A percentile compares a stretch with the other conserved stretches of the same genome.
These are phyloP conservation scores for Stephanodiscus minutulus DNA, from an alignment of 108 stramenopile genomes.

Conservation along the genomic window DNA sequence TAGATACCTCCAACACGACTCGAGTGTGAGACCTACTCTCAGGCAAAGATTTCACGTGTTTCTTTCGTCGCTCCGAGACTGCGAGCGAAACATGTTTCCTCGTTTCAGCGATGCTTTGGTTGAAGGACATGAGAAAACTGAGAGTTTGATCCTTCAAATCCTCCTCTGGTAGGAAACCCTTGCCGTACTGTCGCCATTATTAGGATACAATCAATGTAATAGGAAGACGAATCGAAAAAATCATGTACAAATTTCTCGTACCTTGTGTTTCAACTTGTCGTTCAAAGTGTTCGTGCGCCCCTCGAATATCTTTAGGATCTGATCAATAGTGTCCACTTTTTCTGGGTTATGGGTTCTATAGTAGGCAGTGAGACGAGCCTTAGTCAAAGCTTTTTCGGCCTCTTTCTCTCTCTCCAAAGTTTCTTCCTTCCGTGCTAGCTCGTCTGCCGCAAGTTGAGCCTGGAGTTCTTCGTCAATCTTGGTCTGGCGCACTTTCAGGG, in stretches of 20 bases:
- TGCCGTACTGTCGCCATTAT: constrained; percentile 52
- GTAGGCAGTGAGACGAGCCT: constrained; percentile 77
- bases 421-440: constrained; percentile 63
- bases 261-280: constrained; percentile 71
- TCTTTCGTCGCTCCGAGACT: constrained; percentile 42
- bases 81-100: constrained; percentile 43
- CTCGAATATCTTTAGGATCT: constrained; percentile 71
- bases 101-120: constrained; percentile 47
- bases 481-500: constrained; percentile 54
- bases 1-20: constrained; percentile 62
- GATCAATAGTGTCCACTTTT: constrained; percentile 77
- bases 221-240: constrained; percentile 3
- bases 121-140: constrained; percentile 49
- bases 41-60: constrained; percentile 12
- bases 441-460: constrained; percentile 66
- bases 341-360: constrained; percentile 78
- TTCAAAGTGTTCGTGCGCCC: constrained; percentile 79
- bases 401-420: constrained; percentile 63
- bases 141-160: constrained; percentile 52
- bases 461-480: constrained; percentile 58
- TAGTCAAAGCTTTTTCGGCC: constrained; percentile 61
- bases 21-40: constrained; percentile 32
- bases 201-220: not conserved
- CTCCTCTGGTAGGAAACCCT: constrained; percentile 78
- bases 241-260: constrained; percentile 2